Evolutionary conservation across 1,139 yeast genomes (phyloP).

Genomic region (Taphrina populina): DNA sequence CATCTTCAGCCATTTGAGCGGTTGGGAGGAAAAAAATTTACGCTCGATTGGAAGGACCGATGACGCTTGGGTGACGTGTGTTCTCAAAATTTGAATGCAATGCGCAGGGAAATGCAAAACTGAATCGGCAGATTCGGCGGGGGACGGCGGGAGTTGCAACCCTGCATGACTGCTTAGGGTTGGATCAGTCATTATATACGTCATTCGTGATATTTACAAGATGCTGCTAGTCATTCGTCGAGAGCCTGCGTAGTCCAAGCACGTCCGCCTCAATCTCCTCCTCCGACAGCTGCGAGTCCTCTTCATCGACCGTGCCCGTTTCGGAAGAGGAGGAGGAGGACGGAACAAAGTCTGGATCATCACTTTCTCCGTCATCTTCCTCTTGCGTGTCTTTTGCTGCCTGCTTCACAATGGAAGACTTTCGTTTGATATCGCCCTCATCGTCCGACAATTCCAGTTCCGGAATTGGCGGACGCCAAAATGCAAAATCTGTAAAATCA

Average conservation of each 20-base stretch:
- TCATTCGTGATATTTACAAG: too few relatives aligned
- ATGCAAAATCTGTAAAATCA: conserved; percentile 79
- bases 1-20: conserved; percentile 2
- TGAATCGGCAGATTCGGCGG: too few relatives aligned
- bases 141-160: too few relatives aligned
- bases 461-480: conserved; percentile 81
- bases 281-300: conserved; percentile 6
- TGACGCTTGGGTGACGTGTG: conserved; percentile 19
- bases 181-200: too few relatives aligned
- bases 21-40: conserved; percentile 1
- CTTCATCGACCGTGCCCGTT: conserved; percentile 1
- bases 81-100: background rate
- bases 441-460: conserved; percentile 59
- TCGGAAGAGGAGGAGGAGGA: conserved; percentile 7
- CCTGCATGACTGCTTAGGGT: too few relatives aligned
- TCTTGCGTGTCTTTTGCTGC: conserved; percentile 29
- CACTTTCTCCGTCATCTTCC: conserved; percentile 38
- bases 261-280: conserved; percentile 19
- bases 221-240: conserved; percentile 1
- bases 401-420: conserved; percentile 23
- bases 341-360: conserved; percentile 27
- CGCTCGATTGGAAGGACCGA: too few relatives aligned
- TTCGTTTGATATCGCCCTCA: conserved; percentile 40
- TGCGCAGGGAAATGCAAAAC: background rate
- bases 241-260: conserved; percentile 3